Evolutionary conservation across 2,329 filamentous ascomycete species (phyloP).

Genomic region (Colletotrichum spaethianum): DNA sequence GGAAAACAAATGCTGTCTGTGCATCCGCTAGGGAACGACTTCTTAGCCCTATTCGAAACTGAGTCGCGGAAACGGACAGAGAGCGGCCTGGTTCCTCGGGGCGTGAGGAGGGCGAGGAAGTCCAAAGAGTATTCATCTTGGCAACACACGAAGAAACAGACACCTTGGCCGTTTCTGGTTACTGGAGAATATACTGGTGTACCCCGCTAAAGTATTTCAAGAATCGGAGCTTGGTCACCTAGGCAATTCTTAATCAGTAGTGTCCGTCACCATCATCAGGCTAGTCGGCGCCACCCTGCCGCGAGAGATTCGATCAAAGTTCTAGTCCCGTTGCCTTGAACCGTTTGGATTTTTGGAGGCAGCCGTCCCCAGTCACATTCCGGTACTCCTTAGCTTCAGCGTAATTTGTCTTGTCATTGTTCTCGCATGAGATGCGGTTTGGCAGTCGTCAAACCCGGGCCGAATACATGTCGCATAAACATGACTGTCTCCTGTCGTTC

Average conservation of each 20-base stretch:
- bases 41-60: not conserved
- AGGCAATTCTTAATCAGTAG: constrained; percentile 4
- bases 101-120: not conserved
- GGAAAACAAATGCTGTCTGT: constrained; percentile 33
- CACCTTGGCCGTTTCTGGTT: not conserved
- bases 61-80: not conserved
- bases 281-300: not conserved
- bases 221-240: not conserved
- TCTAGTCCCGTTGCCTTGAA: constrained; percentile 18
- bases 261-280: constrained; percentile 12
- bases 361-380: not conserved
- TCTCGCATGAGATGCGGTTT: not conserved
- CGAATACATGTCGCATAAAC: not conserved
- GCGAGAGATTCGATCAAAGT: constrained; percentile 16
- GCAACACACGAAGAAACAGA: not conserved
- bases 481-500: not conserved
- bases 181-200: not conserved
- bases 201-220: not conserved
- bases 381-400: too few relatives aligned
- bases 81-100: not conserved
- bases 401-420: not conserved
- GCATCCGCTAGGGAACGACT: not conserved
- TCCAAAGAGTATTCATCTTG: not conserved
- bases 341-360: not conserved
- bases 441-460: not conserved